A percentile compares a stretch with the other conserved stretches of the same genome.
These are phyloP conservation scores for Cyclostephanos invisitatus DNA, from an alignment of 108 stramenopile species.

Conservation along the genomic window DNA sequence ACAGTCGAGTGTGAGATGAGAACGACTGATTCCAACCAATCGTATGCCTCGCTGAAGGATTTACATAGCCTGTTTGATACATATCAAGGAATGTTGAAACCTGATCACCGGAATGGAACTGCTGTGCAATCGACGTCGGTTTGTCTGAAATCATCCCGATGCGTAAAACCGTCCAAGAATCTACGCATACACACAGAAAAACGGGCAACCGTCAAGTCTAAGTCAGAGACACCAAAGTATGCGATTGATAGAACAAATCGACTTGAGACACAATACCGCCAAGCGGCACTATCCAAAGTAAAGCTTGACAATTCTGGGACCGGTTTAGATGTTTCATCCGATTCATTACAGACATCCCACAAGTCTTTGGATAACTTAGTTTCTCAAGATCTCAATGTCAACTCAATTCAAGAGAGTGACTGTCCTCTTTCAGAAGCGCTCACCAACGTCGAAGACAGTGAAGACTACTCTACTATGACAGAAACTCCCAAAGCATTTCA, in stretches of 20 bases:
- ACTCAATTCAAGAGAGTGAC: not conserved
- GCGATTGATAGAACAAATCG: constrained; percentile 2
- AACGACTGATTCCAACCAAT: not conserved
- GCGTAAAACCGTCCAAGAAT: constrained; percentile 13
- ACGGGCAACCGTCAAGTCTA: constrained; percentile 13
- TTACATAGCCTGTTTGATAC: constrained; percentile 13
- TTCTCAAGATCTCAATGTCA: not conserved
- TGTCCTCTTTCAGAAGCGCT: too few species aligned
- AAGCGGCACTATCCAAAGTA: not conserved
- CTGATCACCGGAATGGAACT: not conserved
- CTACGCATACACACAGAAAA: constrained; percentile 1
- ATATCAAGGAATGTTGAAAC: constrained; percentile 7
- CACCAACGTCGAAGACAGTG: not conserved
- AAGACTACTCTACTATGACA: not conserved
- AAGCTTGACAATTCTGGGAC: not conserved
- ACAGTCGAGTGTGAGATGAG: constrained; percentile 2
- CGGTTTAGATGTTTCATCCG: not conserved
- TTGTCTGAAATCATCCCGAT: not conserved
- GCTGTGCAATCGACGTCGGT: not conserved
- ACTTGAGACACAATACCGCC: not conserved
- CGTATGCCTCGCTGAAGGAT: constrained; percentile 6
- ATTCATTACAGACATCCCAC: not conserved
- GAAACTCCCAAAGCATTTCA: not conserved
- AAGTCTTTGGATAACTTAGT: not conserved
- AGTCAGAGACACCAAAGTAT: constrained; percentile 15